phyloP scores from a whole-genome alignment of 129 eudicot species.

The Pittosporum tobira region DNA sequence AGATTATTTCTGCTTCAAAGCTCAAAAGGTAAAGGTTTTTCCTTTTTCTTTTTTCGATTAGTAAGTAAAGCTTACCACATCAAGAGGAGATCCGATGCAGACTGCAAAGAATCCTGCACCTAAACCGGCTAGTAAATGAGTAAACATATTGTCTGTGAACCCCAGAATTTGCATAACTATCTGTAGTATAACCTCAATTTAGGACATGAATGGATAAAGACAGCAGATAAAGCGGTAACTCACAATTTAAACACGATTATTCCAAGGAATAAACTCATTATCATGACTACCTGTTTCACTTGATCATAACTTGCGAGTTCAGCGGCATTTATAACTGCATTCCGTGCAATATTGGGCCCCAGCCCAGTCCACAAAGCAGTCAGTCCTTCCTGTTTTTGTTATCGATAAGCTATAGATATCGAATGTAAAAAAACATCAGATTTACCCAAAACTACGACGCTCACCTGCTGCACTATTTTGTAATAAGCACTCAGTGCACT shows the following conservation, averaged over 20 bases:
- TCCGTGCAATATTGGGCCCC: slow-evolving; percentile 92
- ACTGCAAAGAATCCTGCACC: slow-evolving; percentile 99
- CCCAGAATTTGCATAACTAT: slow-evolving; percentile 67
- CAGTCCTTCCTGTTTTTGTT: slow-evolving; percentile 64
- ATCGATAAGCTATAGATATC: slow-evolving; percentile 2
- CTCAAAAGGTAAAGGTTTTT: neutral
- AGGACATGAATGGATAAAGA: slow-evolving; percentile 8
- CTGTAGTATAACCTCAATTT: slow-evolving; percentile 29
- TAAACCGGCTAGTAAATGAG: slow-evolving; percentile 83
- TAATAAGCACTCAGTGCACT: slow-evolving; percentile 83
- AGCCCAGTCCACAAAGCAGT: slow-evolving; percentile 87
- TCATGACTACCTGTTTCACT: slow-evolving; percentile 60
- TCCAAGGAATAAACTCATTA: slow-evolving; percentile 5
- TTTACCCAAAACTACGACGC: neutral
- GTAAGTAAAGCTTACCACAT: slow-evolving; percentile 77
- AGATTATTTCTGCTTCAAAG: neutral
- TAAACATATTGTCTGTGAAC: slow-evolving; percentile 60
- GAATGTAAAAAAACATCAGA: slow-evolving; percentile 1
- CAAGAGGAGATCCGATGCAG: slow-evolving; percentile 91
- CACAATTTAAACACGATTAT: neutral
- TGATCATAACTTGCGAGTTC: slow-evolving; percentile 98
- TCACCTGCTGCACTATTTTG: slow-evolving; percentile 67
- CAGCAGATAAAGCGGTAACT: neutral
- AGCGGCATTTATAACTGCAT: slow-evolving; percentile 91
- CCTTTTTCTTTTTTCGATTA: too few species aligned